Conservation (phyloP, 768 basidiomycete species). For the Boletus patriciae region DNA sequence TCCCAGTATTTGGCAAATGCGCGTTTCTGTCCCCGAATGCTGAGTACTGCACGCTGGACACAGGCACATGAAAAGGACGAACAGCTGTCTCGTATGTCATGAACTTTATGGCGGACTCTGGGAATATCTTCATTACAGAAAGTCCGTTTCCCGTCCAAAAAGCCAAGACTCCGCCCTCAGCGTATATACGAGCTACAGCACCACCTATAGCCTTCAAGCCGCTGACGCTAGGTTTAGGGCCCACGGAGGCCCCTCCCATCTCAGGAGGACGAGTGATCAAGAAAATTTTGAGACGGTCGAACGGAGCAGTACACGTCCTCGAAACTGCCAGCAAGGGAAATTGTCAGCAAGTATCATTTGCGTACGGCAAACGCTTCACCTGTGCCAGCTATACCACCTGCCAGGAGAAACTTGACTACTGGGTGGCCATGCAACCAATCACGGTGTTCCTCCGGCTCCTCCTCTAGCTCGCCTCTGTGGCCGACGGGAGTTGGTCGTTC, state of each 20-base stretch:
- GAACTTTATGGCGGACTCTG: constrained; percentile 99
- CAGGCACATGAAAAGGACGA: constrained; percentile 34
- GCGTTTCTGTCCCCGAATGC: constrained; percentile 66
- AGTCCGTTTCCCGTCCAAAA: constrained; percentile 99
- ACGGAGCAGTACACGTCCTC: constrained; percentile 94
- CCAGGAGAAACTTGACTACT: constrained; percentile 86
- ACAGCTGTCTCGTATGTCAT: constrained; percentile 92
- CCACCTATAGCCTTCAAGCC: constrained; percentile 64
- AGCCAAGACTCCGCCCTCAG: constrained; percentile 82
- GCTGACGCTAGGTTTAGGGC: constrained; percentile 44
- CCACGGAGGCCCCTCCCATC: constrained; percentile 53
- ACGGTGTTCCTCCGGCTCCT: constrained; percentile 61
- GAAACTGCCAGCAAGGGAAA: constrained; percentile 61
- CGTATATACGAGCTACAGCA: constrained; percentile 80
- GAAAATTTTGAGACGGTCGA: constrained; percentile 95
- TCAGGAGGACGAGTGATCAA: constrained; percentile 87
- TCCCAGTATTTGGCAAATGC: constrained; percentile 92
- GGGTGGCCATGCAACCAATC: constrained; percentile 65
- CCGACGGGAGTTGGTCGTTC: constrained; percentile 21
- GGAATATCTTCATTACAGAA: constrained; percentile 93
- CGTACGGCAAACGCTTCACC: constrained; percentile 48
- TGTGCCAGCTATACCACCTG: constrained; percentile 93
- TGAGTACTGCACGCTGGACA: constrained; percentile 17
- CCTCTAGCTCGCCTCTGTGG: constrained; percentile 45
- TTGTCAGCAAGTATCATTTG: constrained; percentile 3